Base-by-base conservation (phyloP, 2,329 filamentous ascomycete genomes). In the Dactylonectria macrodidyma region DNA sequence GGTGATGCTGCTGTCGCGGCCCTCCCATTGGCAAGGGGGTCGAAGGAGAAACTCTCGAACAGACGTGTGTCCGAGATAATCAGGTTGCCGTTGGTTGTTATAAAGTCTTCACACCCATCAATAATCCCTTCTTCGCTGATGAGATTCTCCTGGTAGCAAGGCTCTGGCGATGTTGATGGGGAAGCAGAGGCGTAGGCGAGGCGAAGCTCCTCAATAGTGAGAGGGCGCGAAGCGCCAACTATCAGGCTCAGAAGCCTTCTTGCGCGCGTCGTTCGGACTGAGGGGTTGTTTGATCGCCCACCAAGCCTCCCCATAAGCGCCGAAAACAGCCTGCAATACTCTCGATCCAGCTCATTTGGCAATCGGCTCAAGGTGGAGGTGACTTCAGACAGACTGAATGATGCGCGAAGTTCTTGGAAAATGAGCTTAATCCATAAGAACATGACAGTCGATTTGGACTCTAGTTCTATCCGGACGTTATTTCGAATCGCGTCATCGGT, bases 371-470 rank as follows among this genome's bases (percentile, higher is more conserved):
- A 30, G 19, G 51, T 55, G 6, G 30, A 34, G 19, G 36, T 55
- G 30, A 55, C 38, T 38, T 55, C 51, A n/a, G 51, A 26, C 3
- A 30, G 8, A n/a, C 51, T 55, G 51, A 55, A 55, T 8, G 30
- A 55, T 55, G 30, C 38, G 19, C 34, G 51, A 14, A 55, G 33
- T n/a, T 55, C 51, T 14, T 55, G 36, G 51, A 55, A 55, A 2
- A 30, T 55, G 14, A 55, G 51, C 30, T 55, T 55, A 3, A 55
- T 30, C 51, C 51, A 55, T 12, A 55, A 30, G 34, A 55, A 55
- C 51, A 55, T 55, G 14, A 55, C 51, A 12, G 30, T 33, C 2
- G 51, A 55, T 22, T 55, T 55, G n/a, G 10, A 10, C 14, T 55
- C 9, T n/a, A 55, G 19, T n/a, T 55, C 30, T 16, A 2, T 55